A percentile compares a stretch with the other conserved stretches of the same genome.
Evolutionary conservation across 1,139 yeast genomes (phyloP).

Genomic region (Petasospora fabianii): DNA sequence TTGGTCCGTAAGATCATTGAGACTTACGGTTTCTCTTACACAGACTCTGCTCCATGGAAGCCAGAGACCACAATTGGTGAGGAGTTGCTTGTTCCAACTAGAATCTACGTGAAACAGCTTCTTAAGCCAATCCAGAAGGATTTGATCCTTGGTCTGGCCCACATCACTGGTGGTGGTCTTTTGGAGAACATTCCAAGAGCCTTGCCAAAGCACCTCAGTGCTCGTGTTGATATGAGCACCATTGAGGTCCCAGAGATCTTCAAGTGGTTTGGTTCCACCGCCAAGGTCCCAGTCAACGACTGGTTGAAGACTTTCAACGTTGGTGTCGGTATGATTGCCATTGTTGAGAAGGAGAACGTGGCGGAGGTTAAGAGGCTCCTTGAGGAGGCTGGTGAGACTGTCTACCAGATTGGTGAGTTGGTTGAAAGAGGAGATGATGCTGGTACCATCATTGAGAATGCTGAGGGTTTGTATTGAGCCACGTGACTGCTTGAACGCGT

Average conservation of each 20-base stretch:
- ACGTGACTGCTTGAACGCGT: too few relatives aligned
- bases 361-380: conserved; percentile 52
- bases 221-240: conserved; percentile 68
- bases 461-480: conserved; percentile 46
- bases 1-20: conserved; percentile 93
- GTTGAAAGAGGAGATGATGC: conserved; percentile 46
- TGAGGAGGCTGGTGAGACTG: conserved; percentile 66
- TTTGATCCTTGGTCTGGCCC: conserved; percentile 83
- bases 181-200: conserved; percentile 97
- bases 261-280: conserved; percentile 91
- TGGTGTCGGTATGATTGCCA: conserved; percentile 96
- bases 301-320: conserved; percentile 87
- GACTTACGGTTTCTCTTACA: conserved; percentile 62
- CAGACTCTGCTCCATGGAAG: conserved; percentile 84
- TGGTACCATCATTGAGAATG: conserved; percentile 58
- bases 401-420: conserved; percentile 75
- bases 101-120: conserved; percentile 89
- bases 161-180: conserved; percentile 98
- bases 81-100: conserved; percentile 84
- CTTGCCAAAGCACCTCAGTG: conserved; percentile 75
- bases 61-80: conserved; percentile 73
- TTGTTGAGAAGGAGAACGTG: conserved; percentile 66
- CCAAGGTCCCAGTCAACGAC: conserved; percentile 83
- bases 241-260: conserved; percentile 90
- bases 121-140: conserved; percentile 68